A percentile compares a stretch with the other conserved stretches of the same genome.
Evolutionary conservation across 805 yeast genomes (phyloP).

Genomic region (Candida ovalis): DNA sequence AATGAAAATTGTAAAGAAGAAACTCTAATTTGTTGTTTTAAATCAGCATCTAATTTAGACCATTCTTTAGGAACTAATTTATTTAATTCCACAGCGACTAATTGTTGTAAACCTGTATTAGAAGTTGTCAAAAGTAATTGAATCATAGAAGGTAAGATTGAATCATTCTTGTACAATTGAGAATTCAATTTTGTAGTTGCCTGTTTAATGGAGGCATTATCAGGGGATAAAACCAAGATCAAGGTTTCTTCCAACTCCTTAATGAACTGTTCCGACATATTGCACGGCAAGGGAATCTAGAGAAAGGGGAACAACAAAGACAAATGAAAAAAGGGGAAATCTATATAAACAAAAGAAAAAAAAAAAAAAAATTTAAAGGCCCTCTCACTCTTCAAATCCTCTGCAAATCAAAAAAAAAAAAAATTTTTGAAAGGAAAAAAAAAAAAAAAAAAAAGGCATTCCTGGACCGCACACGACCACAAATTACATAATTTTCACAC

Average conservation of each 20-base stretch:
- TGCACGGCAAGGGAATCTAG: not conserved
- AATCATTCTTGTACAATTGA: conserved; percentile 68
- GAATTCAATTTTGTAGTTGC: conserved; percentile 74
- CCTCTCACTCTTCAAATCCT: not conserved
- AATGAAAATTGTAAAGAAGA: conserved; percentile 69
- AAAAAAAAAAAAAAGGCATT: not conserved
- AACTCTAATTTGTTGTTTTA: conserved; percentile 59
- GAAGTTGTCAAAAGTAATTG: conserved; percentile 71
- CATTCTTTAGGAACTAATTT: conserved; percentile 74
- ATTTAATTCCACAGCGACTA: conserved; percentile 96
- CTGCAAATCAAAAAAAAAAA: not conserved
- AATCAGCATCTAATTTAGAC: conserved; percentile 46
- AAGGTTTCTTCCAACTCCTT: conserved; percentile 74
- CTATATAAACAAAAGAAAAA: not conserved
- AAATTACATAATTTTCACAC: too few species aligned
- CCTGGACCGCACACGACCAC: too few species aligned
- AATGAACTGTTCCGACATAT: conserved; percentile 45
- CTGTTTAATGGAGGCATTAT: conserved; percentile 71
- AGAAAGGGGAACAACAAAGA: not conserved
- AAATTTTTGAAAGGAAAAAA: not conserved
- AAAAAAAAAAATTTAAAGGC: not conserved
- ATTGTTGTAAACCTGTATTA: conserved; percentile 73
- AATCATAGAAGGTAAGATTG: conserved; percentile 75
- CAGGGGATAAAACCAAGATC: conserved; percentile 76
- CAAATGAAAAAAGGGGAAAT: not conserved